These are phyloP conservation scores for Selenicereus undatus DNA, from an alignment of 148 eudicot genomes.

Conservation along the genomic window DNA sequence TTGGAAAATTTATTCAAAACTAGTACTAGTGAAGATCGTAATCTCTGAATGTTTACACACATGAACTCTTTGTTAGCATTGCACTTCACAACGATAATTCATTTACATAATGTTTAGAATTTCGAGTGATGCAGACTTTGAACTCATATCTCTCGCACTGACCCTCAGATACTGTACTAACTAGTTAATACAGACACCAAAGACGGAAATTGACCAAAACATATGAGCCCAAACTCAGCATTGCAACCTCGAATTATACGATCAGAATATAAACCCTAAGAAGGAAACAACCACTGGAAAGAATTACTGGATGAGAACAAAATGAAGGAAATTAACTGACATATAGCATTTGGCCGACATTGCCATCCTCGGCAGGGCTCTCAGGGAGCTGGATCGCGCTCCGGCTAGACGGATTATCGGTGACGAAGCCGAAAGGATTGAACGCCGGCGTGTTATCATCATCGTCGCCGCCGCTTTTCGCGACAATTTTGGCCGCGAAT, in stretches of 20 bases:
- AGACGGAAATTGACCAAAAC: background rate
- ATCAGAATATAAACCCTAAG: background rate
- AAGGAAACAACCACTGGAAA: background rate
- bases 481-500: slow-evolving; percentile 11
- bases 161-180: too few relatives aligned
- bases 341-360: slow-evolving; percentile 93
- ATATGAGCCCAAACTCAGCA: background rate
- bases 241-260: background rate
- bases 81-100: background rate
- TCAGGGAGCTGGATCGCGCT: slow-evolving; percentile 95
- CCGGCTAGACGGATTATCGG: slow-evolving; percentile 89
- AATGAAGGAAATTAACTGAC: slow-evolving; percentile 32
- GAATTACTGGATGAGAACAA: background rate
- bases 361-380: slow-evolving; percentile 94
- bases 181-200: too few relatives aligned
- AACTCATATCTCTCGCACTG: too few relatives aligned
- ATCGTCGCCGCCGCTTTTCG: slow-evolving; percentile 26
- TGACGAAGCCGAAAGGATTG: slow-evolving; percentile 94
- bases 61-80: background rate
- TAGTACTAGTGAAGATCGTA: too few relatives aligned
- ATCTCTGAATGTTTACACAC: too few relatives aligned
- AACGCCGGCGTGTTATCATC: slow-evolving; percentile 47
- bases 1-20: background rate
- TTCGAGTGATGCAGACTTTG: too few relatives aligned
- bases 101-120: background rate